phyloP scores from a whole-genome alignment of 148 eudicot species.

The Simmondsia chinensis region DNA sequence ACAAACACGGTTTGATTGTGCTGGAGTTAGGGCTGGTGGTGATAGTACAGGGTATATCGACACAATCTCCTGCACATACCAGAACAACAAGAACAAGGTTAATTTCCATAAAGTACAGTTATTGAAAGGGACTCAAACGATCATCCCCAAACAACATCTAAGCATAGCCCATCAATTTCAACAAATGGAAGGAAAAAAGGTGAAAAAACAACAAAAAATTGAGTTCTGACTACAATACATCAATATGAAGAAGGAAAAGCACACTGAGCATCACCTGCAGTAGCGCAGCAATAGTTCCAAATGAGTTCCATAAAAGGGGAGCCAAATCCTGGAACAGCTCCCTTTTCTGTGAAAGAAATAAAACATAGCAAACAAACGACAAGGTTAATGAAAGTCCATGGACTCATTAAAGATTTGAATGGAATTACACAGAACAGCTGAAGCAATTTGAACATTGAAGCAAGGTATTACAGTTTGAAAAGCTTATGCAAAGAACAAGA shows the following conservation, averaged over 20 bases:
- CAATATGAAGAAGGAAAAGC: too few relatives aligned
- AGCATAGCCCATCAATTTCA: neutral
- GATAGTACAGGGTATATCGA: constrained; percentile 85
- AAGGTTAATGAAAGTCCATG: neutral
- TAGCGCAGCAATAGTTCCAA: constrained; percentile 91
- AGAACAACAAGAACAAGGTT: neutral
- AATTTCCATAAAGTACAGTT: neutral
- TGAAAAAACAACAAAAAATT: neutral
- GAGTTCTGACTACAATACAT: too few relatives aligned
- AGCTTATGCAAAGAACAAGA: too few relatives aligned
- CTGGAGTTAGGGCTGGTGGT: constrained; percentile 77
- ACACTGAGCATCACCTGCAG: constrained; percentile 75
- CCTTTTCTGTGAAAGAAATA: constrained; percentile 40
- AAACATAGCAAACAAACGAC: neutral
- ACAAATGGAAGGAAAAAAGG: neutral
- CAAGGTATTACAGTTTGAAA: too few relatives aligned
- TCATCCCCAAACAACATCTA: neutral
- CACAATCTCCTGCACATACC: constrained; percentile 70
- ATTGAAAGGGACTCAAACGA: neutral
- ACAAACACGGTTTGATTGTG: constrained; percentile 92
- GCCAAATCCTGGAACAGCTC: constrained; percentile 93
- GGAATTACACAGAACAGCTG: too few relatives aligned
- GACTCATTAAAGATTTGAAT: too few relatives aligned
- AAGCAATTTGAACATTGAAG: too few relatives aligned
- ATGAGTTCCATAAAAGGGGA: constrained; percentile 89